Conservation (phyloP, 2,329 filamentous ascomycete species). For the Didymella lethalis region DNA sequence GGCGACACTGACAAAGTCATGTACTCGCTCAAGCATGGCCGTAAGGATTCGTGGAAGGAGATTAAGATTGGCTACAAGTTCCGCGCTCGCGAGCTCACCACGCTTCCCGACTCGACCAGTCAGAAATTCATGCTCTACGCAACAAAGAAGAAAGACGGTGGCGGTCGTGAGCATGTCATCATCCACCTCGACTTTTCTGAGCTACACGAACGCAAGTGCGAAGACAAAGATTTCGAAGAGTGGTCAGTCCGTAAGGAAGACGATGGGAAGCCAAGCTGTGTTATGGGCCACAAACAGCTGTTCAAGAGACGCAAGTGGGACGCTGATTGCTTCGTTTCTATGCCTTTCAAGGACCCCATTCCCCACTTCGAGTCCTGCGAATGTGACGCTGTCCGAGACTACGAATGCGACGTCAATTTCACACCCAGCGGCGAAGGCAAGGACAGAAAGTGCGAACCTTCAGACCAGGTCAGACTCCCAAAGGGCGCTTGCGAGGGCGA, state of each 20-base stretch:
- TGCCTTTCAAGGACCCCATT: conserved; percentile 80
- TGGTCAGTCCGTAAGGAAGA: conserved; percentile 87
- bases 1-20: conserved; percentile 67
- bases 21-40: conserved; percentile 91
- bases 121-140: conserved; percentile 87
- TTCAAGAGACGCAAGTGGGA: conserved; percentile 86
- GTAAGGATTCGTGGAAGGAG: conserved; percentile 72
- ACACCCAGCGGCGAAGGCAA: conserved; percentile 54
- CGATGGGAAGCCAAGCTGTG: conserved; percentile 80
- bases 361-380: conserved; percentile 77
- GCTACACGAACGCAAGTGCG: conserved; percentile 81
- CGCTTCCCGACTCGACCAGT: conserved; percentile 90
- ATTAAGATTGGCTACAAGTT: conserved; percentile 76
- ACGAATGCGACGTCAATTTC: conserved; percentile 97
- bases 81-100: conserved; percentile 77
- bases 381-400: conserved; percentile 78
- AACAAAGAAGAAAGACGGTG: conserved; percentile 50
- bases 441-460: conserved; percentile 73
- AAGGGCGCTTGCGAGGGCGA: conserved; percentile 76
- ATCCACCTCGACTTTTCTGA: conserved; percentile 84
- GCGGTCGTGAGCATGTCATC: conserved; percentile 66
- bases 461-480: conserved; percentile 69
- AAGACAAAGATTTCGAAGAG: conserved; percentile 76
- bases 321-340: conserved; percentile 86
- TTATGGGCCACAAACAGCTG: conserved; percentile 95